A percentile compares a stretch with the other conserved stretches of the same genome.
phyloP scores from a whole-genome alignment of 1,284 basidiomycete species.

The Sanghuangporus sanghuang region DNA sequence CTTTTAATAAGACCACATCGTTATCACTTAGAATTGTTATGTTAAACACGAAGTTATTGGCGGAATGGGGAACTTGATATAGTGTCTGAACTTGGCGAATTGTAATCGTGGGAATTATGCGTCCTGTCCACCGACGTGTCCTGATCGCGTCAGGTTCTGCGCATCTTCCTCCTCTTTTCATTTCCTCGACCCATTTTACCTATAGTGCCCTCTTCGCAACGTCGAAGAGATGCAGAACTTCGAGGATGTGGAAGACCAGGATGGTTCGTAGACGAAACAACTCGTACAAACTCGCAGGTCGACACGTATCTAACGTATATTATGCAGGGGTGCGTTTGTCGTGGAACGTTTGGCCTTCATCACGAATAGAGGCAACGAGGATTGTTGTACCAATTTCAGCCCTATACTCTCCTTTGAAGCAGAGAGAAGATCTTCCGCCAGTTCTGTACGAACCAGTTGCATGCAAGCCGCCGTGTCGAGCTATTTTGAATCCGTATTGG shows the following conservation, averaged over 20 bases:
- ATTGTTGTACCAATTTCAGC: conserved; percentile 98
- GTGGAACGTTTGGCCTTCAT: conserved; percentile 99
- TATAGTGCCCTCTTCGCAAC: not conserved
- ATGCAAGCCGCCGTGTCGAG: conserved; percentile 96
- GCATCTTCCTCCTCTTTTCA: too few relatives aligned
- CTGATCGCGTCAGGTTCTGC: too few relatives aligned
- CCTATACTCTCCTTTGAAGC: conserved; percentile 96
- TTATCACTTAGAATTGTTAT: too few relatives aligned
- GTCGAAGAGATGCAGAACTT: conserved; percentile 21
- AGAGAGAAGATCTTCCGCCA: conserved; percentile 91
- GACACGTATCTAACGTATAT: not conserved
- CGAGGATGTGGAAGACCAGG: conserved; percentile 38
- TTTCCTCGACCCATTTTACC: not conserved
- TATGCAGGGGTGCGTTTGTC: conserved; percentile 79
- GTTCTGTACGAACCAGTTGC: conserved; percentile 98
- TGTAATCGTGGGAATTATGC: too few relatives aligned
- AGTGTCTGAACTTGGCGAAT: too few relatives aligned
- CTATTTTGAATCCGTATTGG: conserved; percentile 98
- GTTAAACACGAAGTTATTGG: too few relatives aligned
- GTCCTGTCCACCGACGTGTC: too few relatives aligned
- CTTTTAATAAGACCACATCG: too few relatives aligned
- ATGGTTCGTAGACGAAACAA: conserved; percentile 27
- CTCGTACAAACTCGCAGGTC: not conserved
- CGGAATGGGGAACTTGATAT: too few relatives aligned
- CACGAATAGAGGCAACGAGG: conserved; percentile 94